Percentiles rank a stretch among this genome's conserved stretches.
phyloP scores from a whole-genome alignment of 106 monocot genomes.

The Dactylorhiza incarnata region DNA sequence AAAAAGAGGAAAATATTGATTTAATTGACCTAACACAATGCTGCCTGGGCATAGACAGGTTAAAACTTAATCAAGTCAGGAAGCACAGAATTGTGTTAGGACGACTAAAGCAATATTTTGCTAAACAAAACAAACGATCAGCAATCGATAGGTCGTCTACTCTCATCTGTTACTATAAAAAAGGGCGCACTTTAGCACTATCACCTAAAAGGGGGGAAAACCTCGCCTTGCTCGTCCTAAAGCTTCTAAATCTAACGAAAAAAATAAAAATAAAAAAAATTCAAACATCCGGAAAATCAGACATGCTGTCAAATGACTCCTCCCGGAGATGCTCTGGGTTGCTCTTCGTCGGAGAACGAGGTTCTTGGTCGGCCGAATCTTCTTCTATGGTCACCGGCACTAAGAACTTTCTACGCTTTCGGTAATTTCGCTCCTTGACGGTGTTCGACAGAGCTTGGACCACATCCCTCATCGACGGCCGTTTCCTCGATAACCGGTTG shows the following conservation, averaged over 20 bases:
- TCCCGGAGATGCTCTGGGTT: constrained; percentile 35
- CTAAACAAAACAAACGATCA: no score
- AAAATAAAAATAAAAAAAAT: not conserved
- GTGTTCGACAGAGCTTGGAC: constrained; percentile 50
- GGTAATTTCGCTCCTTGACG: constrained; percentile 22
- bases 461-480: constrained; percentile 75
- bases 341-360: constrained; percentile 8
- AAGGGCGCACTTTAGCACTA: no score
- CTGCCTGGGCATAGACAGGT: no score
- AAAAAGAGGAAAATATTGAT: no score
- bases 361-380: constrained; percentile 14
- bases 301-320: constrained; percentile 41
- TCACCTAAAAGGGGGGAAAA: constrained; percentile 1
- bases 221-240: not conserved
- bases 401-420: constrained; percentile 18
- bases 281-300: constrained; percentile 53
- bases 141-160: no score
- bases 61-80: no score
- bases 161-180: no score
- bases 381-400: constrained; percentile 13
- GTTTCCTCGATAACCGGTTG: constrained; percentile 35
- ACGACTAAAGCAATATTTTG: no score
- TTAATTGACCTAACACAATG: no score
- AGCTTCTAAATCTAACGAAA: constrained; percentile 2
- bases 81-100: no score